Base-by-base conservation (phyloP, 371 early-diverging fungal species). In the Mortierella sp. region DNA sequence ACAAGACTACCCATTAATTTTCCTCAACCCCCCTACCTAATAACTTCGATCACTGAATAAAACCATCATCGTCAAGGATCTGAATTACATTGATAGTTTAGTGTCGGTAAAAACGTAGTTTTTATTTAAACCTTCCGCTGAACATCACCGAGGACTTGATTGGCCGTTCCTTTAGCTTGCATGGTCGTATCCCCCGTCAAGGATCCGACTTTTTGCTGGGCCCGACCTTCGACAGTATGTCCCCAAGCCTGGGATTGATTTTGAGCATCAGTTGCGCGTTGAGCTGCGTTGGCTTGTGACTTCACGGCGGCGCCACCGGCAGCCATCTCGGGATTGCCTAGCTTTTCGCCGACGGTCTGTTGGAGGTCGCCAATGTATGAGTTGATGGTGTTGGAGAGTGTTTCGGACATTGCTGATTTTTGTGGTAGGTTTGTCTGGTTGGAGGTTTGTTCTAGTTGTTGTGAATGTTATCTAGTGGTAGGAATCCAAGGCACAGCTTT, bases 131-230 rank as follows among this genome's bases (percentile, higher is more conserved):
- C 63, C 10, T 40, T 68, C 24, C 61, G 68, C 39, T 77, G 65
- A 30, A 77, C 75, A n/a, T 84, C 66, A 26, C 89, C 89, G 26
- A 80, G 62, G 26, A 66, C 75, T 24, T 78, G 77, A 70, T 86
- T 85, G 39, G 83, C 64, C n/a, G 76, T 62, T 5, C 87, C 88
- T 64, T 84, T 70, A 37, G 84, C 71, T 68, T 86, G 62, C 76
- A 85, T 63, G 37, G 68, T 49, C 30, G 78, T 83, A 32, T 89
- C 86, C 39, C 84, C 86, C 14, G 84, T 57, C n/a, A 73, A 59
- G 35, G 68, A 64, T 11, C 89, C 88, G n/a, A 85, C 62, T 14
- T 75, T 78, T 37, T 87, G 80, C 72, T 87, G 86, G 49, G 81
- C 77, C 11, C 67, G 61, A 26, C 90, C 90, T 40, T 73, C 69